Percentiles rank a stretch among this genome's conserved stretches.
These are phyloP conservation scores for Trypanosoma mega DNA, from an alignment of 208 protist species.

Conservation along the genomic window DNA sequence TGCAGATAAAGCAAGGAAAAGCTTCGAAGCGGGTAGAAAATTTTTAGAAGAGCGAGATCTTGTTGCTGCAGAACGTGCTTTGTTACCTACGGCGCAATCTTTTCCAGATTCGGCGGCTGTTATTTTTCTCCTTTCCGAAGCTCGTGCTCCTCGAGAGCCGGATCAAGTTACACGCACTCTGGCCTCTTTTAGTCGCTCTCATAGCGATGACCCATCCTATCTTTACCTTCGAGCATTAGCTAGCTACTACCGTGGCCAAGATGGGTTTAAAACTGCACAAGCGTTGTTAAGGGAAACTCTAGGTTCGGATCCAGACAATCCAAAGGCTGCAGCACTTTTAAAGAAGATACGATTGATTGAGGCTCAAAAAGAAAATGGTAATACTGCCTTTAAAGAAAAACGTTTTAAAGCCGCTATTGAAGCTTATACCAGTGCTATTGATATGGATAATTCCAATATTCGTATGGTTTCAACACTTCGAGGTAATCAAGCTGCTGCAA, in stretches of 20 bases:
- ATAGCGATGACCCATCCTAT: constrained; percentile 60
- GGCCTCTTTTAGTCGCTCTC: constrained; percentile 37
- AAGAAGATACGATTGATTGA: constrained; percentile 76
- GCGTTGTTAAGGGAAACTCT: constrained; percentile 60
- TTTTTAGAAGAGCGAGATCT: constrained; percentile 39
- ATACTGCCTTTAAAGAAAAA: constrained; percentile 80
- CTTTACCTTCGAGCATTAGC: constrained; percentile 67
- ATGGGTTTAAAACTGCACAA: constrained; percentile 65
- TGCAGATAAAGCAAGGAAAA: constrained; percentile 49
- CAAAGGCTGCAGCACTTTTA: constrained; percentile 56
- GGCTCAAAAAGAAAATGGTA: constrained; percentile 76
- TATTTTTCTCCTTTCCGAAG: constrained; percentile 66
- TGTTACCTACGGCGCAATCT: constrained; percentile 30
- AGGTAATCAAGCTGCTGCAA: constrained; percentile 88
- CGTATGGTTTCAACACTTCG: constrained; percentile 75
- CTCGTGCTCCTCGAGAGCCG: constrained; percentile 38
- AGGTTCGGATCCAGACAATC: constrained; percentile 79
- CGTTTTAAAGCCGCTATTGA: constrained; percentile 62
- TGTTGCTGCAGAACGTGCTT: constrained; percentile 32
- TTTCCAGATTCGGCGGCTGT: constrained; percentile 64
- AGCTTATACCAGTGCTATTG: constrained; percentile 74
- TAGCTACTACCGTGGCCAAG: constrained; percentile 69
- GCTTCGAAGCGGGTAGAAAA: constrained; percentile 28
- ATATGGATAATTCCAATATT: constrained; percentile 71
- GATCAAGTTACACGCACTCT: constrained; percentile 61